Conservation (phyloP, 768 basidiomycete species). For the Steccherinum ochraceum region DNA sequence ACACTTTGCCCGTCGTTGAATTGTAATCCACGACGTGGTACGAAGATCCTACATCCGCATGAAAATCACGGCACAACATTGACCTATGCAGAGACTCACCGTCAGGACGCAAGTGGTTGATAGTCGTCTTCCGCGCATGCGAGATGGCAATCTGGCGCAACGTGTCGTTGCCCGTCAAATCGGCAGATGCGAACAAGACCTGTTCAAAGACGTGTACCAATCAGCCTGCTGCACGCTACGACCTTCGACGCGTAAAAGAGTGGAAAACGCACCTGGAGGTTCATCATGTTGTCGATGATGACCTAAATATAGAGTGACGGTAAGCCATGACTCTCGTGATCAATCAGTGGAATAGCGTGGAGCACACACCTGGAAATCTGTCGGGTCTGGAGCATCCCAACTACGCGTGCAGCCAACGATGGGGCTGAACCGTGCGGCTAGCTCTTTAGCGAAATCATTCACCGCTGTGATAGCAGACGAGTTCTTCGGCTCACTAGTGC, state of each 20-base stretch:
- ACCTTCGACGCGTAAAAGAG: not conserved
- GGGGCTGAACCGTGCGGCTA: constrained; percentile 52
- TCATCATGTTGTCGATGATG: constrained; percentile 81
- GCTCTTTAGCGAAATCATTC: constrained; percentile 47
- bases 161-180: constrained; percentile 54
- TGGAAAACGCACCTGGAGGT: constrained; percentile 39
- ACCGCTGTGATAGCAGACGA: constrained; percentile 48
- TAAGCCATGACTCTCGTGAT: not conserved
- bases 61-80: not conserved
- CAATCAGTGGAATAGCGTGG: not conserved
- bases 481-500: constrained; percentile 54
- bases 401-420: constrained; percentile 65
- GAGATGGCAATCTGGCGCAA: constrained; percentile 52
- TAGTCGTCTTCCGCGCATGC: constrained; percentile 63
- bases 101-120: constrained; percentile 59
- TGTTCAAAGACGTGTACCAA: constrained; percentile 2
- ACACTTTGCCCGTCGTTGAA: constrained; percentile 55
- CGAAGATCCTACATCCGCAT: constrained; percentile 23
- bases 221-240: not conserved
- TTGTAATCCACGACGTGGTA: constrained; percentile 63
- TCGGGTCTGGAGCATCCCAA: constrained; percentile 56
- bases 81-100: constrained; percentile 29
- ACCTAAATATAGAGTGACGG: constrained; percentile 32
- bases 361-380: constrained; percentile 45
- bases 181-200: constrained; percentile 50